Evolutionary conservation across 2,329 filamentous ascomycete species (phyloP), one percentile per base, ranked within the genome.

Genomic region (Ceratocystis cubensis): DNA sequence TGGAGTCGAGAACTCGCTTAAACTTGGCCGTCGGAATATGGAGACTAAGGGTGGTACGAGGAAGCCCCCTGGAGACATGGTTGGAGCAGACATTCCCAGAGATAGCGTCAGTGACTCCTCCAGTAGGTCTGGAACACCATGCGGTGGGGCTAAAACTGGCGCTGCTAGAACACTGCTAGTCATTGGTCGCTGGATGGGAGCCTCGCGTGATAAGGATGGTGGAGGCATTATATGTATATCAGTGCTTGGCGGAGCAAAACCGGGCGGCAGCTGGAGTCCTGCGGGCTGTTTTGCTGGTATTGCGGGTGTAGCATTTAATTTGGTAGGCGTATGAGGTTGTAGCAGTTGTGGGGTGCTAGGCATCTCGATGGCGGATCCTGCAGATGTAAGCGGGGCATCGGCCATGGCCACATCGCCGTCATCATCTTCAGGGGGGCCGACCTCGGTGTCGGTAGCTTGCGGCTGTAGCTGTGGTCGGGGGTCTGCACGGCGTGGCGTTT

Each of bases 71-170:
- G 63, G 61, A 1, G 61, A 62, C 68, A 69, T 70, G 33, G 66
- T 69, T 68, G 62, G 71, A 70, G 69, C 71, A 66, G 69, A 69
- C 63, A 76, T 71, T 8, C 72, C 72, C 28, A 67, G 63, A 0
- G 66, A 67, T 48, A 67, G 25, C 17, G 57, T 63, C 25, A 67
- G 46, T 2, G 63, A 65, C 48, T 67, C 66, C 45, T 67, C 66
- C 8, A 67, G 48, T 25, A 67, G n/a, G 61, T 67, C 64, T 6
- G 66, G 63, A 10, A 57, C 66, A 8, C 66, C 66, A 17, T 72
- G 71, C 1, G 77, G 77, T 2, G 75, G 73, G 7, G 75, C 76
- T 3, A 78, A 72, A 17, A 78, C 73, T 1, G 77, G 76, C 2
- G 75, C 73, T 13, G 75, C 76, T 3, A 78, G 72, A 25, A 77